phyloP scores from a whole-genome alignment of 495 filamentous ascomycete genomes.

The Cudoniella acicularis region DNA sequence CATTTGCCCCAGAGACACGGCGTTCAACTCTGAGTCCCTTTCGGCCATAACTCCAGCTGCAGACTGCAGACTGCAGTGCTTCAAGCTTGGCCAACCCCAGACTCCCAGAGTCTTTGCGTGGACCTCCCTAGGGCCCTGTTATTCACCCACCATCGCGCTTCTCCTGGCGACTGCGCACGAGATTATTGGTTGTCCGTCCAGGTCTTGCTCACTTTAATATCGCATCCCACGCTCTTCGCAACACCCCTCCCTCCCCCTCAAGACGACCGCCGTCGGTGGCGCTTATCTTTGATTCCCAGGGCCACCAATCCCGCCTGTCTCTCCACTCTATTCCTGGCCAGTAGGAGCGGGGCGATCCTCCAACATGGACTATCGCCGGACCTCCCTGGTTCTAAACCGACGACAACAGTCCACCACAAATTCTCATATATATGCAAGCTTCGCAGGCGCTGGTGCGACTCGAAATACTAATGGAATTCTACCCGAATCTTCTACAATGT shows the following conservation, averaged over 20 bases:
- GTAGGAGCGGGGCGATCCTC: neutral
- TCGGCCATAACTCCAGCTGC: no score
- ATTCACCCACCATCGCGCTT: neutral
- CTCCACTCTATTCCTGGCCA: conserved; percentile 1
- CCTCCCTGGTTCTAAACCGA: conserved; percentile 15
- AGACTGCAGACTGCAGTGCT: no score
- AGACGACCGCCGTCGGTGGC: neutral
- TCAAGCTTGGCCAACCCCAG: neutral
- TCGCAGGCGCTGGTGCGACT: conserved; percentile 13
- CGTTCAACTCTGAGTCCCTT: no score
- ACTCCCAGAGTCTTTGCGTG: neutral
- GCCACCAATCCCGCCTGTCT: conserved; percentile 10
- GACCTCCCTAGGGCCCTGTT: neutral
- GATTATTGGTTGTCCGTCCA: neutral
- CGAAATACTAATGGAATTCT: conserved; percentile 18
- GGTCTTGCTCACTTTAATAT: conserved; percentile 1
- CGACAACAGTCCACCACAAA: conserved; percentile 11
- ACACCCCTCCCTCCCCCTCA: neutral
- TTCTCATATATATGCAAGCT: conserved; percentile 25
- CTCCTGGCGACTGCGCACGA: neutral
- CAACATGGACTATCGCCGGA: conserved; percentile 25
- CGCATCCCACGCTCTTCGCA: conserved; percentile 11
- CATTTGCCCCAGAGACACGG: no score
- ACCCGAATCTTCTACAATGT: conserved; percentile 40
- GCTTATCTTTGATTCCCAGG: conserved; percentile 15